Percentiles rank a stretch among this genome's conserved stretches.
Evolutionary conservation across 768 basidiomycete species (phyloP).

Genomic region (Phaeotremella fagi): DNA sequence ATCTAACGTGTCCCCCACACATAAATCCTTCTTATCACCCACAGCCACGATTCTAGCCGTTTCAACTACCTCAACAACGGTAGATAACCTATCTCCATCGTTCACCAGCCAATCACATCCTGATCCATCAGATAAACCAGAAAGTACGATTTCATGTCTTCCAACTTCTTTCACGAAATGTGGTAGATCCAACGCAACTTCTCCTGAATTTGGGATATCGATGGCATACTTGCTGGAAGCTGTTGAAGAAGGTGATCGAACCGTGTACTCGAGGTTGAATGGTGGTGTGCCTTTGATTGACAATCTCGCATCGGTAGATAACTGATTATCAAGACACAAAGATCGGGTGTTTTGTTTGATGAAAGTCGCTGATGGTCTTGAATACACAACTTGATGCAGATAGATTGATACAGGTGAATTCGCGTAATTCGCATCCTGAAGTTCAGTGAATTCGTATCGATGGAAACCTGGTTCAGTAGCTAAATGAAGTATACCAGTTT

Average conservation of each 20-base stretch:
- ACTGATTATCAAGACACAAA: conserved; percentile 64
- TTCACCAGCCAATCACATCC: conserved; percentile 67
- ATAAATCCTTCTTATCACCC: conserved; percentile 71
- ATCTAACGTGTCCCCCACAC: conserved; percentile 81
- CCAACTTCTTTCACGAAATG: conserved; percentile 75
- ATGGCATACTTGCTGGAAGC: conserved; percentile 54
- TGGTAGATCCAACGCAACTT: conserved; percentile 68
- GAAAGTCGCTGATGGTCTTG: conserved; percentile 76
- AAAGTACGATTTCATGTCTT: conserved; percentile 71
- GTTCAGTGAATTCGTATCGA: conserved; percentile 83
- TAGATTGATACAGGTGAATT: conserved; percentile 50
- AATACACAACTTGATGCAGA: conserved; percentile 80
- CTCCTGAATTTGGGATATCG: conserved; percentile 48
- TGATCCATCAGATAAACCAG: conserved; percentile 72
- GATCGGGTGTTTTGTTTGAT: conserved; percentile 62
- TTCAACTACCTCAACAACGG: conserved; percentile 83
- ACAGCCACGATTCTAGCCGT: conserved; percentile 87
- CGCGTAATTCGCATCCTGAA: conserved; percentile 73
- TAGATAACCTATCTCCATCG: conserved; percentile 53
- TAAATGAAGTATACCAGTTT: conserved; percentile 39
- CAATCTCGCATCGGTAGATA: conserved; percentile 68
- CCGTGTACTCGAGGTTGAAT: conserved; percentile 64
- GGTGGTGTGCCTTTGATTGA: conserved; percentile 78
- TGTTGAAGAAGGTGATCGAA: conserved; percentile 70
- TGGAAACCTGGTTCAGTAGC: conserved; percentile 72